Evolutionary conservation across 805 yeast species (phyloP), one percentile per base, ranked within the genome.

Genomic region (Candida saitoana): DNA sequence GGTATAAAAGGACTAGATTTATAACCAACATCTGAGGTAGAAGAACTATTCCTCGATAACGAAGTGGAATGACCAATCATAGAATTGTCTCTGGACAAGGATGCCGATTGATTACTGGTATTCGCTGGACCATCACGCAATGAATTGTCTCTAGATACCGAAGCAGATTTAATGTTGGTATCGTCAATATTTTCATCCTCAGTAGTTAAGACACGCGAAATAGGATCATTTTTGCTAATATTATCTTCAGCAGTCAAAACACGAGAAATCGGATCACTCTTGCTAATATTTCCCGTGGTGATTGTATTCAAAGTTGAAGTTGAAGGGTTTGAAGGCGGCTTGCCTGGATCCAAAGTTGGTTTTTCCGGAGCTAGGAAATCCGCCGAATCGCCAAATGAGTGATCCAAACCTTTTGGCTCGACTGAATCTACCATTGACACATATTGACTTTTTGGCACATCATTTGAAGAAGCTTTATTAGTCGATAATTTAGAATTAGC

Each of bases 341-440:
- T 69, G 0, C 73, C 75, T 2, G 79, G 79, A 50, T 75, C 79
- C 58, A 74, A 59, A 2, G 75, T 70, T 30, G 66, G 59, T 39
- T 63, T 53, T 38, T 46, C 15, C 14, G 24, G 16, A 25, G 39
- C 22, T 4, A 18, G 5, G 3, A 29, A 16, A 11, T 24, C 18
- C 8, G 34, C 11, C 19, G 30, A 19, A 15, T 35, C 11, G 7
- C 5, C 17, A 18, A 18, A 18, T 27, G 34, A 12, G 7, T 18
- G 17, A 7, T 17, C n/a, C 6, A 6, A 5, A 5, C 5, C 7
- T 29, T 29, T 12, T 14, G 5, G n/a, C 7, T 9, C 11, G 11
- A 11, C 16, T 12, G 5, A 5, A 9, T 9, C 7, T 29, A 6
- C 11, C n/a, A 12, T 5, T 12, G 16, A 29, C 12, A 16, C 18